Evolutionary conservation across 1,284 basidiomycete genomes (phyloP), one percentile per base, ranked within the genome.

Genomic region (Boletus semigastroideus): DNA sequence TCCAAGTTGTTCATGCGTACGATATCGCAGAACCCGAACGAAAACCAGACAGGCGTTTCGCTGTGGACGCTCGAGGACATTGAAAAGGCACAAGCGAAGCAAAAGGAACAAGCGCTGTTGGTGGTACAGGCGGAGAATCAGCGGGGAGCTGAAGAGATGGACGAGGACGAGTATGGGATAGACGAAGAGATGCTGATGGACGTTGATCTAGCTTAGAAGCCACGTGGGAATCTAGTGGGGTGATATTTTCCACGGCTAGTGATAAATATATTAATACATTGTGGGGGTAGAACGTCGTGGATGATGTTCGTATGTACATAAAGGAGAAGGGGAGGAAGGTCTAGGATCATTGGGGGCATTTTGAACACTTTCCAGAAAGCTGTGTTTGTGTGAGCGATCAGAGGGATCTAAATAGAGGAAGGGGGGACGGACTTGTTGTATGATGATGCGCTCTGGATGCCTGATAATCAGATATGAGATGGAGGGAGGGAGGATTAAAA

Each of bases 1-100:
- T 94, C 94, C 52, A 98, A 98, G 73, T 77, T 94, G 43, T 99
- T 99, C 73, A 95, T 99, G 83, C 84, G 97, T 6, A 90, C 91
- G 36, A 99, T 99, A 69, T 98, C 95, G 10, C 97, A 99, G 72
- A 95, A 94, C 60, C 92, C 90, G 47, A 93, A 94, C 59, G 92
- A 96, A 70, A 94, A 94, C 58, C 87, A 95, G 74, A 97, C 94
- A 8, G 94, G 95, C 0, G 80, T 99, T 44, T 95, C 92, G 38
- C 75, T 98, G 40, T 99, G 97, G 97, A 94, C 92, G 33, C 68
- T 95, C 9, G 87, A 88, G 60, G 91, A 97, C 65, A 78, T 97
- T 33, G 78, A 90, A 62, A 84, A 82, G 64, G 86, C 87, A 25
- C 91, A 94, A 67, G 83, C 79, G 34, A 90, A 90, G 63, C 88